These are phyloP conservation scores for Hypoxylon sp. DNA, from an alignment of 2,329 filamentous ascomycete species.

Conservation along the genomic window DNA sequence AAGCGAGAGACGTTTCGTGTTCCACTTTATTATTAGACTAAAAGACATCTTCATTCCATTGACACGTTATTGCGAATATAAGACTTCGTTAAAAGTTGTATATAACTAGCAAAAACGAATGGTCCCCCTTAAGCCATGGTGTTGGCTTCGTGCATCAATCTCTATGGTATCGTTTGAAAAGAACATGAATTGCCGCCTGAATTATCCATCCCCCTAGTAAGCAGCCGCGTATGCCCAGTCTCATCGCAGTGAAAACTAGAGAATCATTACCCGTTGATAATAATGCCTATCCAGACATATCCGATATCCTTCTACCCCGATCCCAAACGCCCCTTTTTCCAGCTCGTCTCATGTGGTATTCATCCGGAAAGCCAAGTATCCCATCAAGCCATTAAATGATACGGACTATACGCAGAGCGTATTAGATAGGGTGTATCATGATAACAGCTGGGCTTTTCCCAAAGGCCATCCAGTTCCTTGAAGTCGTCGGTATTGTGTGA, in stretches of 20 bases:
- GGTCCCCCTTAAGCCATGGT: neutral
- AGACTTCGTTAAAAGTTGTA: neutral
- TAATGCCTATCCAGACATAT: neutral
- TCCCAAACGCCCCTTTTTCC: constrained; percentile 5
- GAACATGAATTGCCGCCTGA: neutral
- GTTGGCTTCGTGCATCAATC: neutral
- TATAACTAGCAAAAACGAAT: neutral
- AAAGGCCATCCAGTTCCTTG: neutral
- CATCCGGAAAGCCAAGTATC: neutral
- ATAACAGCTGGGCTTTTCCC: neutral
- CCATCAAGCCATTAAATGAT: neutral
- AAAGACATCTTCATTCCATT: neutral
- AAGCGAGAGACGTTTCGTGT: neutral
- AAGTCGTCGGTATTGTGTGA: neutral
- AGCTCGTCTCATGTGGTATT: neutral
- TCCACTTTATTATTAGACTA: neutral
- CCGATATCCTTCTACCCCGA: neutral
- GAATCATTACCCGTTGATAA: neutral
- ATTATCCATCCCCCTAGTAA: neutral
- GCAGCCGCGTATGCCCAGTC: neutral
- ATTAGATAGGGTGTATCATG: neutral
- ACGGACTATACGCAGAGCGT: neutral
- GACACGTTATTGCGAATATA: neutral
- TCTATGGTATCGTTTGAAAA: neutral
- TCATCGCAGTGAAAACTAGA: neutral